phyloP scores from a whole-genome alignment of 768 basidiomycete species.

The Termitomyces sp. region DNA sequence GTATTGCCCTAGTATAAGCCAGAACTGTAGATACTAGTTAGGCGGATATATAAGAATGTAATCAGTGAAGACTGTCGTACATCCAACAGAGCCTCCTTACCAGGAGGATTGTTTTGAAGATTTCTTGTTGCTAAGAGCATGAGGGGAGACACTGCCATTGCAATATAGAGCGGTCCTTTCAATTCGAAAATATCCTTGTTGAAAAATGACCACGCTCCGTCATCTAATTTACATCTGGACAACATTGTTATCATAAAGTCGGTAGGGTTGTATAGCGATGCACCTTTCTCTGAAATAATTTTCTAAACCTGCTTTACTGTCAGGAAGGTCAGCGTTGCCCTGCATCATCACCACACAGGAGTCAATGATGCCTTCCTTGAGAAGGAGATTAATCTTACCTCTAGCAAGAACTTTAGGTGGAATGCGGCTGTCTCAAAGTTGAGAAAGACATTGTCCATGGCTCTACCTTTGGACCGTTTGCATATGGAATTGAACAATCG shows the following conservation, averaged over 20 bases:
- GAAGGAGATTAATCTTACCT: background rate
- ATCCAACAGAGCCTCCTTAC: background rate
- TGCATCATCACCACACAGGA: background rate
- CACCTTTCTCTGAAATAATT: background rate
- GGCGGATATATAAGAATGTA: background rate
- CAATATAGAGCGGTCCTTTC: background rate
- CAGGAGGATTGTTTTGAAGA: background rate
- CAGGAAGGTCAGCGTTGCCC: background rate
- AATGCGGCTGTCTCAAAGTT: background rate
- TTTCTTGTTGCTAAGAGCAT: background rate
- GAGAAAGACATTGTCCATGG: background rate
- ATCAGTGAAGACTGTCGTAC: background rate
- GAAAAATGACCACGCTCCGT: background rate
- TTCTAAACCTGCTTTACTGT: background rate
- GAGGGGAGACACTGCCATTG: background rate
- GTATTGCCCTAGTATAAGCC: background rate
- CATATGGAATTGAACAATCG: background rate
- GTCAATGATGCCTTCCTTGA: background rate
- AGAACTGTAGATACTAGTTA: background rate
- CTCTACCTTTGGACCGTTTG: background rate
- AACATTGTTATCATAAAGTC: background rate
- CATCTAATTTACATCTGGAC: background rate
- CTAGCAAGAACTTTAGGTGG: background rate
- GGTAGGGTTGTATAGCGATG: no score
- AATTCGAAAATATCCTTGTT: background rate